Base-by-base conservation (phyloP, 805 yeast species). In the Schwanniomyces sp. region DNA sequence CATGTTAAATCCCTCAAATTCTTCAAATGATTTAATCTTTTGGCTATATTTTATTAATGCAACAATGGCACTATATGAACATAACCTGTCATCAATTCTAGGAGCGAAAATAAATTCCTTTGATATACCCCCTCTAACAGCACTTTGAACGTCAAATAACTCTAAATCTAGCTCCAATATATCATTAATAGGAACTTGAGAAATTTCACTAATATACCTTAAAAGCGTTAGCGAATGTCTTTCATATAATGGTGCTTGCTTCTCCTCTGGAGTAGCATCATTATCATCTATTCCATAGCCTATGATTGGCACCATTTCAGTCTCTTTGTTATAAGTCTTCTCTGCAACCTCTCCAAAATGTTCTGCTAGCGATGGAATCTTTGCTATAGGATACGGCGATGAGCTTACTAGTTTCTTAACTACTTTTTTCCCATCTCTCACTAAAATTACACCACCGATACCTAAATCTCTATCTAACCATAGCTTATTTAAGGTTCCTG, bases 401-500 rank as follows among this genome's bases (percentile, higher is more conserved):
- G 86, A 81, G 60, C 78, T 78, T 32, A 84, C 77, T 56, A 82
- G 62, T 47, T 69, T 71, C 7, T 78, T 64, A 7, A 57, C 62
- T 43, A 82, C 64, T 45, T 64, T 64, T 4, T 72, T 67, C 17
- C 45, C 44, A 26, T 57, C 53, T 54, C 74, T 78, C 45, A 81
- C 79, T 44, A 87, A 70, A 21, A 89, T 78, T 49, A 89, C 75
- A 40, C 96, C 96, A 43, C 91, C 96, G 51, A 89, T 64, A 40
- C 95, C 94, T 50, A 89, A 76, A 63, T 89, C 96, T 63, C 96
- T 79, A 64, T 89, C 96, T 77, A 88, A 82, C 91, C 95, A 86
- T 37, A 80, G 66, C 18, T 75, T 74, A 27, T 74, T 70, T 53
- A 86, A 64, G 2, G 88, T 84, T 29, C 94, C 94, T 17, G 89